A percentile compares a stretch with the other conserved stretches of the same genome.
Conservation (phyloP, 2,329 filamentous ascomycete species). For the Metarhizium guizhouense region DNA sequence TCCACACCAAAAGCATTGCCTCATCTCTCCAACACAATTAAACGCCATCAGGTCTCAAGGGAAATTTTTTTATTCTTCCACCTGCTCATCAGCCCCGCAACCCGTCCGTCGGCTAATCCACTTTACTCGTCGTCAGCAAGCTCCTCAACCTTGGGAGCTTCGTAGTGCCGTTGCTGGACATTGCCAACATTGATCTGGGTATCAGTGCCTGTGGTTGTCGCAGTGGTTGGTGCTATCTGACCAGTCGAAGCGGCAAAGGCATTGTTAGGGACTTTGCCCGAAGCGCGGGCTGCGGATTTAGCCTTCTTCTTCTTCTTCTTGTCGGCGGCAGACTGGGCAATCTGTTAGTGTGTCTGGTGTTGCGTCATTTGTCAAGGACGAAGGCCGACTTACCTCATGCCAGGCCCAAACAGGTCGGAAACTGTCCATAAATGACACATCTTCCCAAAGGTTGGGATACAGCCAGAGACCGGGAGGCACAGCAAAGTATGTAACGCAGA, state of each 20-base stretch:
- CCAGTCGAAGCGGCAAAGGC: conserved; percentile 45
- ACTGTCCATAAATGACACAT: conserved; percentile 95
- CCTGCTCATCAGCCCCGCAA: not conserved
- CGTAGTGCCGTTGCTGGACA: conserved; percentile 34
- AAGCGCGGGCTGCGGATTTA: conserved; percentile 25
- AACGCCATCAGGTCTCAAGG: not conserved
- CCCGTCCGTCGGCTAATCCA: conserved; percentile 1
- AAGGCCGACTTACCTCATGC: conserved; percentile 66
- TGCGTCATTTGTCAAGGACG: not conserved
- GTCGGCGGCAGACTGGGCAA: conserved; percentile 11
- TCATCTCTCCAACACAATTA: not conserved
- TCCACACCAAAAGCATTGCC: not conserved
- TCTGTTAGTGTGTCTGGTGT: not conserved
- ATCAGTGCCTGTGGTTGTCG: conserved; percentile 47
- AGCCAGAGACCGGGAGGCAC: conserved; percentile 89
- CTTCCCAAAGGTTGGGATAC: conserved; percentile 95
- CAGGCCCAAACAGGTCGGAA: conserved; percentile 96
- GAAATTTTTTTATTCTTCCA: not conserved
- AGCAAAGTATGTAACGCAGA: conserved; percentile 83
- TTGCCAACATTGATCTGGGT: conserved; percentile 41
- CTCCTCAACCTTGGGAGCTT: conserved; percentile 45
- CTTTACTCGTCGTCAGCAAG: conserved; percentile 39
- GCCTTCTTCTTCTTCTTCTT: conserved; percentile 49
- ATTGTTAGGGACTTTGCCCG: conserved; percentile 23
- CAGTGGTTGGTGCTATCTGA: conserved; percentile 40